phyloP scores from a whole-genome alignment of 192 early-diverging fungal species.

The Umbelopsis sp. region DNA sequence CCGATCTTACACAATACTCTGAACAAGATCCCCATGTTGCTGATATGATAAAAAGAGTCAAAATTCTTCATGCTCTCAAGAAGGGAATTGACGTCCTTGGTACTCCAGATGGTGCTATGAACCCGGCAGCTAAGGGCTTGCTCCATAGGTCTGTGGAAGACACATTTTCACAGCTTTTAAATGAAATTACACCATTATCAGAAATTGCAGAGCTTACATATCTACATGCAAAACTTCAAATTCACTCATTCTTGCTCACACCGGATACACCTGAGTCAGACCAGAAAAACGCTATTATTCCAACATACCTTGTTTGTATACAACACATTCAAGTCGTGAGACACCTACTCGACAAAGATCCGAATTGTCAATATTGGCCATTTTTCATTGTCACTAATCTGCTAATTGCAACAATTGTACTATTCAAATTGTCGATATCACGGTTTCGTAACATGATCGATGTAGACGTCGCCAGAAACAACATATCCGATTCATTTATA shows the following conservation, averaged over 20 bases:
- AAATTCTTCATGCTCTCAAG: constrained; percentile 23
- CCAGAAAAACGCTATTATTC: constrained; percentile 16
- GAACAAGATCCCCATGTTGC: constrained; percentile 1
- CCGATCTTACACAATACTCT: neutral
- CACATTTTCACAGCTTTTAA: constrained; percentile 5
- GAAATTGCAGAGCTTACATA: constrained; percentile 16
- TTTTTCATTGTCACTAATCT: constrained; percentile 11
- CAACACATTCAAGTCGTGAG: constrained; percentile 14
- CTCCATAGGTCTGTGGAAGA: constrained; percentile 20
- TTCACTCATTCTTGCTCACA: constrained; percentile 26
- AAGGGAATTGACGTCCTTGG: constrained; percentile 21
- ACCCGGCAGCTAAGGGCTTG: neutral
- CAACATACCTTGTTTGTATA: constrained; percentile 24
- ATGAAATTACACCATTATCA: constrained; percentile 15
- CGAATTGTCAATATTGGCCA: constrained; percentile 11
- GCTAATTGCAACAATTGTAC: constrained; percentile 6
- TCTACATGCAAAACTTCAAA: constrained; percentile 27
- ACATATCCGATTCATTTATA: constrained; percentile 16
- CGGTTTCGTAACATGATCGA: constrained; percentile 2
- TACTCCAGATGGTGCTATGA: neutral
- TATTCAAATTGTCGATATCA: constrained; percentile 18
- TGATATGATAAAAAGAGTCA: constrained; percentile 25
- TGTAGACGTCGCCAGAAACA: constrained; percentile 19
- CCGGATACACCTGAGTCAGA: constrained; percentile 13
- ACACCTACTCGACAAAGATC: neutral